phyloP scores from a whole-genome alignment of 1,139 yeast genomes.

The Saccharomyces hybrid region DNA sequence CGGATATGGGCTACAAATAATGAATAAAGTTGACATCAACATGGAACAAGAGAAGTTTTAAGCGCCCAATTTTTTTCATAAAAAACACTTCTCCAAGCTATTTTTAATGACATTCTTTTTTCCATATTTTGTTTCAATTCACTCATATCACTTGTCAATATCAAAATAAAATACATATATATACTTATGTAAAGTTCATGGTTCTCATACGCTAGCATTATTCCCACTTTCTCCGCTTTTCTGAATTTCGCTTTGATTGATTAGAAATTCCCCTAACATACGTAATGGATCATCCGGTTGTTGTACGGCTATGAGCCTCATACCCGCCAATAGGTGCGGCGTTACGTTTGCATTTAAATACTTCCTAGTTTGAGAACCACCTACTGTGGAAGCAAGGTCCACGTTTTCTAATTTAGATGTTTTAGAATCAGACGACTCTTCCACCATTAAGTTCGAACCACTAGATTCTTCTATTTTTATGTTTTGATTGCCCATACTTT shows the following conservation, averaged over 20 bases:
- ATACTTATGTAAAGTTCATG: not conserved
- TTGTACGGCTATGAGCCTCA: constrained; percentile 50
- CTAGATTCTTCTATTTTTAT: not conserved
- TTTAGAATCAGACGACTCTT: constrained; percentile 3
- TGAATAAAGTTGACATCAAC: constrained; percentile 45
- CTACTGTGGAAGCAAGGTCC: constrained; percentile 47
- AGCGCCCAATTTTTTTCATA: not conserved
- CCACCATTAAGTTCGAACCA: not conserved
- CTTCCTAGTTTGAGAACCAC: constrained; percentile 75
- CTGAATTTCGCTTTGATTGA: constrained; percentile 40
- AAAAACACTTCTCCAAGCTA: too few species aligned
- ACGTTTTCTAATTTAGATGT: constrained; percentile 10
- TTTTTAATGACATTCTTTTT: not conserved
- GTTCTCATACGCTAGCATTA: not conserved
- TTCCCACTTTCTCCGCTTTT: constrained; percentile 2
- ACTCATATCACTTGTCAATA: not conserved
- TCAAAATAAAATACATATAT: not conserved
- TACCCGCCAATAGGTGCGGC: constrained; percentile 57
- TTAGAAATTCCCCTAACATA: constrained; percentile 63
- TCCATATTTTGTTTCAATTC: not conserved
- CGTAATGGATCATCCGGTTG: constrained; percentile 65
- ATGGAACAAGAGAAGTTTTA: constrained; percentile 35
- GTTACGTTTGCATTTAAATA: constrained; percentile 73
- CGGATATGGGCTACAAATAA: constrained; percentile 71
- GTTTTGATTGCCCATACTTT: not conserved